Evolutionary conservation across 1,139 yeast species (phyloP), one percentile per base, ranked within the genome.

Genomic region (Diutina neorugosa): DNA sequence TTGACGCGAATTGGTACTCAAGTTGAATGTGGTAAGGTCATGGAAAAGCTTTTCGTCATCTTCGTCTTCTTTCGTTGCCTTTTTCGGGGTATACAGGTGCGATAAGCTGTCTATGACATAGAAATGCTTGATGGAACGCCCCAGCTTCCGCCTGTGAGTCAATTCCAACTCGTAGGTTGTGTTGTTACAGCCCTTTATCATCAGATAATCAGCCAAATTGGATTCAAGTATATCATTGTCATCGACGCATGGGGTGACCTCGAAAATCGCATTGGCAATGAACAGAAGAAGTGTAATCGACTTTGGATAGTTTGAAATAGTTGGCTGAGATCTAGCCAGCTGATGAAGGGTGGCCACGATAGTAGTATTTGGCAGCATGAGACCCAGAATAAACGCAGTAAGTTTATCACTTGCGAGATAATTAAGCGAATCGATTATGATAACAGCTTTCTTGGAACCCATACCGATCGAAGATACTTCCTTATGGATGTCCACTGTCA

Each of bases 11-110:
- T 82, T 85, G 0, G 95, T 86, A 1, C 83, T 75, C 55, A 93
- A 71, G 60, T 90, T 91, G 70, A 93, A 93, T 0, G 98, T 93
- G 0, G 97, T 87, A 60, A 93, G 73, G 52, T 78, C 88, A 57
- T 82, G 79, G 54, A 89, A 69, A 54, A 86, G 64, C 14, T 74
- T 74, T 44, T 70, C 77, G 1, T 63, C 66, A 8, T 68, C 69
- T 1, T 56, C 63, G 1, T 62, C 59, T 7, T 59, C 62, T 16
- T 25, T 25, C 9, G 20, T 19, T 9, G 57, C 56, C 9, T 51
- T 52, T 3, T 67, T 63, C 11, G 52, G 53, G 44, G 70, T 65
- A 25, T 68, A 63, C 19, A 72, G 69, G 53, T 73, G 77, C 58
- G 80, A 64, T 0, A 43, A 52, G 0, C 81, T 62, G 61, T 88